Base-by-base conservation (phyloP, 2,329 filamentous ascomycete species). In the Penicillium sp. region DNA sequence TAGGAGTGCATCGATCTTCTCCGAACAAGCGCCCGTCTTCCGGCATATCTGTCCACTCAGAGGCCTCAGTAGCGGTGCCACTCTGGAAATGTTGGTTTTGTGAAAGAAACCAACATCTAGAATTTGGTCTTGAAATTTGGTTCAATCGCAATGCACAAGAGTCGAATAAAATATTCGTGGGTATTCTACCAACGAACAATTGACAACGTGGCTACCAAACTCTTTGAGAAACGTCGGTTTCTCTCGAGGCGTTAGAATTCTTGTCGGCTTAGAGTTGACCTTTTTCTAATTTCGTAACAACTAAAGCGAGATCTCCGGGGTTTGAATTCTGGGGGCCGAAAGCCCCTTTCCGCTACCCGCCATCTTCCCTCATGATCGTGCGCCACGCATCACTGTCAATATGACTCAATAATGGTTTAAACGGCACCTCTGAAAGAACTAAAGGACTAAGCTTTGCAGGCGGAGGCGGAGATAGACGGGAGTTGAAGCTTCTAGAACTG, bases 251-350 rank as follows among this genome's bases (percentile, higher is more conserved):
- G 19, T 22, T 10, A 22, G 16, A 6, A n/a, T 30, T 6, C 25
- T 10, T 30, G 16, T 30, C 14, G 26, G 30, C 7, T 28, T 26
- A 16, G n/a, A 30, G 30, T 16, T 16, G 16, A 16, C 8, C 25
- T 16, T 10, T 48, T 48, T 19, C 45, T 30, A 16, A n/a, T 30
- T 48, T n/a, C 45, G n/a, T 8, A n/a, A 48, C 19, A 22, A 22
- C 19, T 22, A 22, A 46, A 7, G 26, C 55, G 16, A 45, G 35
- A 33, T 37, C 25, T 58, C 48, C 48, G 38, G 55, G 28, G 14
- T 42, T 28, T 51, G 45, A 8, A n/a, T 33, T 10, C 38, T 58
- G 55, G 48, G 55, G 55, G 46, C 55, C 37, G 52, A 58, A 52
- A 52, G 45, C n/a, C 22, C n/a, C 19, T 43, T 43, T 19, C 40